Evolutionary conservation across 768 basidiomycete genomes (phyloP).

Genomic region (Cystofilobasidium bisporidii): DNA sequence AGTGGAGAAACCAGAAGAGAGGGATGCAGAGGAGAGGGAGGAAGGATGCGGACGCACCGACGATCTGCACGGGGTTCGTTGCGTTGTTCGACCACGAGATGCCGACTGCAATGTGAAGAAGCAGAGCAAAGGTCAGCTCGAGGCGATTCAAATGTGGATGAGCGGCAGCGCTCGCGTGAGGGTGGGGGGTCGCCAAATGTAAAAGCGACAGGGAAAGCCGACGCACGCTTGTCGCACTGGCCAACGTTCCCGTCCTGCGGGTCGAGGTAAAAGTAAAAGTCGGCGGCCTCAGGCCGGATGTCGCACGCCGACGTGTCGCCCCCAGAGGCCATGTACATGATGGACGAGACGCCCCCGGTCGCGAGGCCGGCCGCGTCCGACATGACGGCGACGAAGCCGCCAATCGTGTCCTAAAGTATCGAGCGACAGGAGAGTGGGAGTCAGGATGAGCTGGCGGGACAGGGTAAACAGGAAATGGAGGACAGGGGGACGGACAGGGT

Average conservation of each 20-base stretch:
- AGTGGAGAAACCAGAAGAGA: no score
- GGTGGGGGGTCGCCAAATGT: no score
- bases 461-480: no score
- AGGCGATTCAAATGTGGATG: background rate
- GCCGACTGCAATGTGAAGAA: conserved; percentile 2
- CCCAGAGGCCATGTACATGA: conserved; percentile 8
- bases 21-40: no score
- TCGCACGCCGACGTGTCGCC: background rate
- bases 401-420: background rate
- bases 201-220: background rate
- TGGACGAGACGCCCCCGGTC: conserved; percentile 27
- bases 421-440: background rate
- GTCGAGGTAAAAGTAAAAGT: conserved; percentile 18
- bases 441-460: background rate
- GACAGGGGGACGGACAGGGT: conserved; percentile 12
- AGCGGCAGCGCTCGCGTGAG: no score
- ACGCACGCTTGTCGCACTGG: conserved; percentile 9
- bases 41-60: no score
- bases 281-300: background rate
- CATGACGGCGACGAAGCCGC: conserved; percentile 24
- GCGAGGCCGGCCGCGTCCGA: conserved; percentile 19
- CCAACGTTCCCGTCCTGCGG: conserved; percentile 1
- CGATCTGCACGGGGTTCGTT: conserved; percentile 6
- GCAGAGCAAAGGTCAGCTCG: background rate
- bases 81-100: conserved; percentile 18